Evolutionary conservation across 2,329 filamentous ascomycete genomes (phyloP), one percentile per base, ranked within the genome.

Genomic region (Aspergillus intermedius): DNA sequence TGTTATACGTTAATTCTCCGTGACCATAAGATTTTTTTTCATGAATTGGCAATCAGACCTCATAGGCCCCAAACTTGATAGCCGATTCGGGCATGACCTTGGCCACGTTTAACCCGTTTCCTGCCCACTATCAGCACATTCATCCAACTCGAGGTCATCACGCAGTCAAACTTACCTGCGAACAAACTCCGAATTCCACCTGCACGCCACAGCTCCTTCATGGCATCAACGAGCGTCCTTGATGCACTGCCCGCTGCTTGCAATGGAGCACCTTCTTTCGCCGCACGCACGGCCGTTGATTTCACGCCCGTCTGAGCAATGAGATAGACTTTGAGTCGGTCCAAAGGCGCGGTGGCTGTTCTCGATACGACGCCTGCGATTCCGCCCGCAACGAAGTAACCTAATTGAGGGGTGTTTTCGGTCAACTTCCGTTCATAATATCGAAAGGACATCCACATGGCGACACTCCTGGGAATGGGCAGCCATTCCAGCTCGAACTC

Each of bases 81-180:
- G 93, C 91, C 23, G 91, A 96, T 73, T 98, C 93, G 0, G 93
- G 93, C 89, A 97, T 95, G 52, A 98, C 93, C 70, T 98, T 98
- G 62, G 96, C 70, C 2, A 98, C 90, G 60, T 98, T 98, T 58
- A 98, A 76, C 3, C 93, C 93, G 63, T 98, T 98, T 34, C 93
- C 91, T 95, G 59, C 22, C 8, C 17, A 48, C 65, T 48, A 66
- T 54, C 58, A 48, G 47, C 34, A 37, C 12, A 4, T 37, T 17
- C n/a, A 37, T n/a, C 34, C 35, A 53, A 43, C 12, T 32, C 30
- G 21, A 6, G 32, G 12, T 10, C 28, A 6, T 5, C 12, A 22
- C 17, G 5, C 17, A 43, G 37, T 22, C n/a, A 35, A 28, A 63
- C 83, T 67, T 72, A 95, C 90, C 93, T 57, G 91, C 91, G 73